Evolutionary conservation across 116 monocot species (phyloP).

Genomic region (Zostera marina): DNA sequence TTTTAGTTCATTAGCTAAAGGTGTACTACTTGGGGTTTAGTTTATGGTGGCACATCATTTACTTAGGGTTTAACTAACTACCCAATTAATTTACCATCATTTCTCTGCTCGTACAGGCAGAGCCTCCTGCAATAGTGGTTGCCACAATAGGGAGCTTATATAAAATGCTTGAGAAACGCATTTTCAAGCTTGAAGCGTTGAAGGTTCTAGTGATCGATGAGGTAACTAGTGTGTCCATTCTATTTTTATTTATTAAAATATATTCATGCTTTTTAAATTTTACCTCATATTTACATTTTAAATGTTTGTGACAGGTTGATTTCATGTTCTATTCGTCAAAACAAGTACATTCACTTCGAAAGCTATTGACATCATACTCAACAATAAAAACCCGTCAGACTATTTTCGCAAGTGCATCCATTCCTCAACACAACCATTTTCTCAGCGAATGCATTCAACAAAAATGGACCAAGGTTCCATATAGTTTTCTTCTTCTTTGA

Average conservation of each 20-base stretch:
- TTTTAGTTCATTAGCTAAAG: no score
- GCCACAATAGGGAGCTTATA: conserved; percentile 77
- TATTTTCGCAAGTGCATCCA: conserved; percentile 87
- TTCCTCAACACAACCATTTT: conserved; percentile 89
- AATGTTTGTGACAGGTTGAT: conserved; percentile 53
- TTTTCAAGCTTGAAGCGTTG: conserved; percentile 66
- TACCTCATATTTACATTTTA: not conserved
- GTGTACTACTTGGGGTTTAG: no score
- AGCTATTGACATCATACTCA: conserved; percentile 66
- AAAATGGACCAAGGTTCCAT: conserved; percentile 88
- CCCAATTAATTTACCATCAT: not conserved
- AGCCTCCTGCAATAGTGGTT: conserved; percentile 83
- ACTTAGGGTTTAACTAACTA: not conserved
- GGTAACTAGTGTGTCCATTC: conserved; percentile 19
- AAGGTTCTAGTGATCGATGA: conserved; percentile 82
- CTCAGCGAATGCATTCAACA: conserved; percentile 76
- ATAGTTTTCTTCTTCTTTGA: not conserved
- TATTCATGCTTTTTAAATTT: not conserved
- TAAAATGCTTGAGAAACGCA: conserved; percentile 75
- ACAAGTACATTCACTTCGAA: conserved; percentile 66
- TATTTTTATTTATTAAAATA: not conserved
- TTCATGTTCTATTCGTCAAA: conserved; percentile 80
- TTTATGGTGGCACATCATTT: not conserved
- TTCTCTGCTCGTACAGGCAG: conserved; percentile 38
- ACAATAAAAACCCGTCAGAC: conserved; percentile 57